phyloP scores from a whole-genome alignment of 768 basidiomycete species.

The Crucibulum laeve region DNA sequence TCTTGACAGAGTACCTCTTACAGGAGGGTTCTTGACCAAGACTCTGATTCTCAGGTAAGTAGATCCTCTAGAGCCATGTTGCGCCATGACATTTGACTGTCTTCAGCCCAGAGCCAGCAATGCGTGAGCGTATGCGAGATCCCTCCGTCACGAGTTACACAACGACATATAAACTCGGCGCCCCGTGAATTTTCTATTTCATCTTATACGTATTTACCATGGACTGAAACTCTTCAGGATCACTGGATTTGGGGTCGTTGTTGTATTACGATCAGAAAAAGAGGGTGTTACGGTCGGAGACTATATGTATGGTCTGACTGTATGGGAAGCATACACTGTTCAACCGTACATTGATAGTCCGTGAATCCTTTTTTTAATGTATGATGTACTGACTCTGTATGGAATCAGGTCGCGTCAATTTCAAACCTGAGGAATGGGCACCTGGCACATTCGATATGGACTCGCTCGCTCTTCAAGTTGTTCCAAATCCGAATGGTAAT shows the following conservation, averaged over 20 bases:
- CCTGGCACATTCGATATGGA: background rate
- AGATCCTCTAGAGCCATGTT: slow-evolving; percentile 41
- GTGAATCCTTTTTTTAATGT: background rate
- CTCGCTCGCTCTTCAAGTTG: background rate
- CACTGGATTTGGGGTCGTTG: slow-evolving; percentile 32
- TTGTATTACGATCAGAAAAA: slow-evolving; percentile 39
- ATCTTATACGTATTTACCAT: background rate
- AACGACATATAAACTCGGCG: slow-evolving; percentile 20
- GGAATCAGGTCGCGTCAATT: background rate
- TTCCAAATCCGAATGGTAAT: background rate
- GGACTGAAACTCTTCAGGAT: slow-evolving; percentile 5
- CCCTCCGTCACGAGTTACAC: background rate
- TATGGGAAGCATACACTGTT: slow-evolving; percentile 15
- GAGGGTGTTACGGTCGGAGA: slow-evolving; percentile 27
- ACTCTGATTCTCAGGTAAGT: slow-evolving; percentile 35
- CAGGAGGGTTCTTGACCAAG: slow-evolving; percentile 47
- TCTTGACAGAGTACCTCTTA: slow-evolving; percentile 35
- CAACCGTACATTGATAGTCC: background rate
- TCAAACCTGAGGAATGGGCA: background rate
- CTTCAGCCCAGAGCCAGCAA: slow-evolving; percentile 8
- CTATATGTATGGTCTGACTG: slow-evolving; percentile 29
- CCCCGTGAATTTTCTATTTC: slow-evolving; percentile 27
- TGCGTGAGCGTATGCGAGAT: background rate
- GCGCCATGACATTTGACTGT: slow-evolving; percentile 19
- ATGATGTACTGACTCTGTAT: background rate